Base-by-base conservation (phyloP, 1,284 basidiomycete species). In the Ustilago cynodontis region DNA sequence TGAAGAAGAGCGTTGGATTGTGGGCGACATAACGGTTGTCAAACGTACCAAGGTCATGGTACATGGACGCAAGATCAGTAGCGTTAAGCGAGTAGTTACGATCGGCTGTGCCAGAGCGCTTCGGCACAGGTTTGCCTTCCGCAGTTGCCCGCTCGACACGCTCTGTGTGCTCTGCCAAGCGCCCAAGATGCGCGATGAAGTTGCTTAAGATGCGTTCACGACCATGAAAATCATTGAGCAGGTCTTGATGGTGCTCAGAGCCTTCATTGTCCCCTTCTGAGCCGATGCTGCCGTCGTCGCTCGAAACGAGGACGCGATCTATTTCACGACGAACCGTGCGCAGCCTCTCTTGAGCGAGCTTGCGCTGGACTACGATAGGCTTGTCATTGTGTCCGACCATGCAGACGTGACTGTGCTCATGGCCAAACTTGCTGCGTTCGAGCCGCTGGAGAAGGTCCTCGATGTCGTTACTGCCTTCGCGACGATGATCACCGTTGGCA, bases 1-100 rank as follows among this genome's bases (percentile, higher is more conserved):
- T 92, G 87, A 95, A 89, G 82, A 92, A 92, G 51, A 97, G 89
- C 57, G 91, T 92, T 0, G 94, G 95, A 71, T 91, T 92, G 87
- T 98, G 94, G 11, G 95, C 89, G 82, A 97, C 93, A 83, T 94
- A 93, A 22, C 95, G 94, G 79, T 96, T 93, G 85, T 93, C 91
- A 86, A 97, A 96, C 77, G 91, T 90, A 1, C 90, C 90, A 90
- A 93, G 93, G 81, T 95, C 93, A 28, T 90, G 88, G 26, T 81
- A 91, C 87, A 71, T 90, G 89, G 66, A 77, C 16, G 72, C 63
- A 20, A 71, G 65, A 54, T 80, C 71, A 16, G 56, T 47, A 5
- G 66, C 56, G 28, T 52, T 56, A 33, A 60, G 29, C 33, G 45
- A 28, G 33, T 59, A 62, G 59, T 70, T 69, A 22, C 60, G 71